Conservation (phyloP, 1,284 basidiomycete species). For the Malassezia arunalokei region DNA sequence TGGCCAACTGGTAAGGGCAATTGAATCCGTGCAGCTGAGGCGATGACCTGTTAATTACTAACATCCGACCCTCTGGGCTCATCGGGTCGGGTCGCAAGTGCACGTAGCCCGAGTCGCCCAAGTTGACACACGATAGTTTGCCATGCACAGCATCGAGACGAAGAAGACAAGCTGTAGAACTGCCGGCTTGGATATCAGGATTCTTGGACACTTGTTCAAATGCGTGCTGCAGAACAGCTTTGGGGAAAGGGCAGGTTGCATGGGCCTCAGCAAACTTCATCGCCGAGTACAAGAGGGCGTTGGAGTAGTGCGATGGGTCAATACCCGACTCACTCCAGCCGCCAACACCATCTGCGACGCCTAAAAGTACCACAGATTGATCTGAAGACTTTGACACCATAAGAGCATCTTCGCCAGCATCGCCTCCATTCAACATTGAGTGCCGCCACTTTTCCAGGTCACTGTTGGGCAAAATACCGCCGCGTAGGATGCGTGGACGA, state of each 20-base stretch:
- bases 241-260: conserved; percentile 46
- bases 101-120: conserved; percentile 73
- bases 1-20: conserved; percentile 42
- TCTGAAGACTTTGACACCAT: conserved; percentile 54
- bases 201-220: conserved; percentile 62
- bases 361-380: conserved; percentile 62
- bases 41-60: conserved; percentile 28
- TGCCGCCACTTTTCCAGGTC: conserved; percentile 64
- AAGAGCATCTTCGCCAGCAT: conserved; percentile 49
- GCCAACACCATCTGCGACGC: conserved; percentile 60
- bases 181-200: conserved; percentile 61
- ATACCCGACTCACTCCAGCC: conserved; percentile 65
- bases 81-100: conserved; percentile 51
- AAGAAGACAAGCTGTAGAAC: conserved; percentile 71
- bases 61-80: conserved; percentile 26
- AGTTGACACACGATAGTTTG: conserved; percentile 67
- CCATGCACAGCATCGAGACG: conserved; percentile 66
- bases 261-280: conserved; percentile 2
- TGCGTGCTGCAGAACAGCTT: conserved; percentile 58
- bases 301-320: conserved; percentile 65
- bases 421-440: conserved; percentile 49
- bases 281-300: conserved; percentile 57
- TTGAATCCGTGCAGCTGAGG: conserved; percentile 43
- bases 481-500: conserved; percentile 49
- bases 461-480: conserved; percentile 52